Base-by-base conservation (phyloP, 257 asterid genomes). In the Plantago major region DNA sequence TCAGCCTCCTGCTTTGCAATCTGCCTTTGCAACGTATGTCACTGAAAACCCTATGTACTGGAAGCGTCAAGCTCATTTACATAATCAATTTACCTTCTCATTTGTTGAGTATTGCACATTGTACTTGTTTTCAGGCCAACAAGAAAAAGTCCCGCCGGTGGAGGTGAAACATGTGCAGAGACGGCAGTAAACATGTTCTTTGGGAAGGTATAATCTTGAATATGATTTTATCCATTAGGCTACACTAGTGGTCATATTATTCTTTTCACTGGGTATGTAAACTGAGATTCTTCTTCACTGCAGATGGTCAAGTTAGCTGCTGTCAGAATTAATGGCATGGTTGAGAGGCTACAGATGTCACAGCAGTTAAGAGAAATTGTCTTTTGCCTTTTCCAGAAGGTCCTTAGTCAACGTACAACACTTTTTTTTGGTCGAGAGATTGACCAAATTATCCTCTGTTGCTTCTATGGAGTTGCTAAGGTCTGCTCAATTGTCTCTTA, bases 131-230 rank as follows among this genome's bases (percentile, higher is more conserved):
- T 74, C 93, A 93, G 99, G 78, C 97, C 99, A 69, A 90, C 96
- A 60, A 86, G 99, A 71, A 96, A 90, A 47, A 84, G 70, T 79
- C 99, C 97, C 54, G 90, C 94, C 67, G 97, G 95, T 66, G 96
- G 95, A 68, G 97, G 97, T 67, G 99, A 93, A 81, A 89, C 97
- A 1, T 89, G 96, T 72, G 99, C 99, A 13, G 99, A 93, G 83
- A 90, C 97, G 48, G 91, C 95, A 28, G 80, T 89, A 42, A 81
- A 76, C 62, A 90, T 93, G 62, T 93, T 89, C 66, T 83, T 93
- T 67, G 77, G 90, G 72, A 93, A 93, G 97, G 99, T 93, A 82
- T 43, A 60, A 61, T 43, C 17, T 49, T 61, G 30, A 46, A 47
- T 54, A 48, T 64, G 45, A 61, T 72, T 22, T 9, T 14, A 40